Conservation (phyloP, 176 grass and related monocot genomes). For the Alloteropsis semialata region DNA sequence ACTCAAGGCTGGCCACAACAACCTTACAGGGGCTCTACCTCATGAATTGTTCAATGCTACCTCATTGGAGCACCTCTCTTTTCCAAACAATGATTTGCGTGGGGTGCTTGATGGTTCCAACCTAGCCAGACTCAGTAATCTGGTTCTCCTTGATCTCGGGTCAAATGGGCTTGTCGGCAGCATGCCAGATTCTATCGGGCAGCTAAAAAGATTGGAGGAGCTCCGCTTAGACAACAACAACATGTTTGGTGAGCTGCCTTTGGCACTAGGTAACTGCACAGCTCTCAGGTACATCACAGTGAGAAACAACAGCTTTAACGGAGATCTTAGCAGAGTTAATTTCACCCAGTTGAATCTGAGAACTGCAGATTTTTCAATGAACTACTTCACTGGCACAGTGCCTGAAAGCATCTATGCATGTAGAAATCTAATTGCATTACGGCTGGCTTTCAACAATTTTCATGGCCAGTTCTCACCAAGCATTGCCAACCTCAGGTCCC, state of each 20-base stretch:
- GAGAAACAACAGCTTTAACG: slow-evolving; percentile 58
- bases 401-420: slow-evolving; percentile 74
- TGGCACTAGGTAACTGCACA: slow-evolving; percentile 50
- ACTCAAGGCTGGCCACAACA: slow-evolving; percentile 55
- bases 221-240: slow-evolving; percentile 53
- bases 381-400: slow-evolving; percentile 54
- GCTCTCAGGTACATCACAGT: slow-evolving; percentile 56
- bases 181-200: slow-evolving; percentile 58
- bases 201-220: slow-evolving; percentile 45
- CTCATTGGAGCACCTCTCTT: slow-evolving; percentile 45
- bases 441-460: slow-evolving; percentile 55
- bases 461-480: slow-evolving; percentile 53
- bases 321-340: slow-evolving; percentile 51
- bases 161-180: slow-evolving; percentile 35
- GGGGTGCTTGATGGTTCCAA: slow-evolving; percentile 49
- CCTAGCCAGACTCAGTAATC: slow-evolving; percentile 42
- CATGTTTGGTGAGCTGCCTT: slow-evolving; percentile 53
- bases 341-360: slow-evolving; percentile 53
- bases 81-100: slow-evolving; percentile 48
- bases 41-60: slow-evolving; percentile 50
- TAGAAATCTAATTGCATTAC: slow-evolving; percentile 58
- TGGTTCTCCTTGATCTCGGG: slow-evolving; percentile 47
- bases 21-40: slow-evolving; percentile 50
- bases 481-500: slow-evolving; percentile 45
- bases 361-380: slow-evolving; percentile 59